Evolutionary conservation across 805 yeast species (phyloP).

Genomic region (Zygoascus ofunaensis): DNA sequence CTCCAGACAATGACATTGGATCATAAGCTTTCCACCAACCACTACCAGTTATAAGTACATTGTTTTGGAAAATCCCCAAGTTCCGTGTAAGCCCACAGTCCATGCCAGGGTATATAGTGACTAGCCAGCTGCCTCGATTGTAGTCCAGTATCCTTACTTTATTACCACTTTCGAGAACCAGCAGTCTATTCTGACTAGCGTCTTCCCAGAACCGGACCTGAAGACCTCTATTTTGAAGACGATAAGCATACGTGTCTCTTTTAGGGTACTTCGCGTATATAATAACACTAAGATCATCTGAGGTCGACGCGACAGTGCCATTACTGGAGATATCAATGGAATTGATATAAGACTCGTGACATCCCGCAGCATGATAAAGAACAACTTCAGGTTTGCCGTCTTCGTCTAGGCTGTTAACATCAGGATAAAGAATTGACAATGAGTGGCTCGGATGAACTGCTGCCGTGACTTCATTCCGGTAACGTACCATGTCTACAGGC

Average conservation of each 20-base stretch:
- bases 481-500: constrained; percentile 10
- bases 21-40: constrained; percentile 31
- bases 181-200: constrained; percentile 25
- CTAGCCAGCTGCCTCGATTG: constrained; percentile 25
- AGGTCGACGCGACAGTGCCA: constrained; percentile 26
- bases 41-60: constrained; percentile 26
- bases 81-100: constrained; percentile 14
- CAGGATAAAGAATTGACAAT: constrained; percentile 13
- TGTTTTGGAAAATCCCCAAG: constrained; percentile 20
- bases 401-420: too few species aligned
- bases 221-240: constrained; percentile 21
- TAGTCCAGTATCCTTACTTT: constrained; percentile 29
- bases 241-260: constrained; percentile 5
- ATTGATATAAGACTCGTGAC: constrained; percentile 25
- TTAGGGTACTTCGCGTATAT: constrained; percentile 23
- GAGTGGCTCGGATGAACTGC: constrained; percentile 19
- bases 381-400: constrained; percentile 1
- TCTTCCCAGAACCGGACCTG: constrained; percentile 30
- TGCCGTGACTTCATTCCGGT: constrained; percentile 11
- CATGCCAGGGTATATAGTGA: constrained; percentile 26
- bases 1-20: constrained; percentile 23
- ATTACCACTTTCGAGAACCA: constrained; percentile 29
- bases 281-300: constrained; percentile 26
- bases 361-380: constrained; percentile 4
- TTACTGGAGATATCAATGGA: constrained; percentile 25